Evolutionary conservation across 2,329 filamentous ascomycete species (phyloP), one percentile per base, ranked within the genome.

Genomic region (Colletotrichum magnum): DNA sequence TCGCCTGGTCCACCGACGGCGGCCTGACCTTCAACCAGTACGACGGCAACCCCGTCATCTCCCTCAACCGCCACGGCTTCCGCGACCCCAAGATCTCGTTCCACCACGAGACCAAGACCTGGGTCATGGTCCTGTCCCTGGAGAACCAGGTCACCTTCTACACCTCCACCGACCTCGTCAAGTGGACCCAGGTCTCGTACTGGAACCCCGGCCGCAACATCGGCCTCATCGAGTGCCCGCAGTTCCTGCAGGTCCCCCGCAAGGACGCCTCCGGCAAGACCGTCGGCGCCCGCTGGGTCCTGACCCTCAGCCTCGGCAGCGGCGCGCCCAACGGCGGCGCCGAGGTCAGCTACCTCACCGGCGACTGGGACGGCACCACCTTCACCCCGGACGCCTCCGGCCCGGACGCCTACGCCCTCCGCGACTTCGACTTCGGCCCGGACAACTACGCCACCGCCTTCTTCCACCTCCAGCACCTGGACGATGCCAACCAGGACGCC

Each of bases 31-130:
- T 92, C 72, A 83, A 82, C 53, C 86, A 87, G 48, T 92, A 91
- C 69, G 79, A 80, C 1, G 76, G 77, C 4, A 92, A 92, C 69
- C 90, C 90, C 1, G 87, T 92, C 16, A 86, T 92, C 51, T 77
- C 82, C 71, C 85, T 85, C 74, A 82, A 82, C 66, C 83, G 85
- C 18, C 82, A 77, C 6, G 84, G 90, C 71, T 92, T 92, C 79
- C 87, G 90, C 26, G 90, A 92, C 71, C 90, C 90, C 1, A 90
- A 92, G 73, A 89, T 92, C 2, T 81, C 90, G 52, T 88, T 88
- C 81, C 86, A 90, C 70, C 78, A 83, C 2, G 75, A 84, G 39
- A 63, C 50, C 6, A 53, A 70, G 4, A 78, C 82, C 18, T 92
- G 89, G 89, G 85, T 89, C 47, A 87, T 89, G 84, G 83, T 85